Evolutionary conservation across 495 filamentous ascomycete species (phyloP).

Genomic region (Symbiotaphrina buchneri): DNA sequence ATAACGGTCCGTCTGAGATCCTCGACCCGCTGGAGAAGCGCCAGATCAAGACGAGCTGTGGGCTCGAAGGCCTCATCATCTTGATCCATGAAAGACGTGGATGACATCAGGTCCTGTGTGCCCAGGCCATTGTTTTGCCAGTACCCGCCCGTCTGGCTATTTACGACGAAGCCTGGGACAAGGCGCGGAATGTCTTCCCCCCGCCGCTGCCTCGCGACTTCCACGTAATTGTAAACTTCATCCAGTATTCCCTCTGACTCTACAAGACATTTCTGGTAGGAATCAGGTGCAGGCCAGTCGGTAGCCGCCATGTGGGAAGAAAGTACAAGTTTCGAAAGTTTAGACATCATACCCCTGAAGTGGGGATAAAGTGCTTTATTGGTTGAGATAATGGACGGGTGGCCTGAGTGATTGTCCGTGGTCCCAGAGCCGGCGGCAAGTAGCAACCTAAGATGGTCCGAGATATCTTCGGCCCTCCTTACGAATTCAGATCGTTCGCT

Average conservation of each 20-base stretch:
- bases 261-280: constrained; percentile 77
- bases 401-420: constrained; percentile 95
- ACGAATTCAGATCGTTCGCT: constrained; percentile 78
- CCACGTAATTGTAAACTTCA: constrained; percentile 86
- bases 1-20: constrained; percentile 62
- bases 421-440: constrained; percentile 87
- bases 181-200: constrained; percentile 78
- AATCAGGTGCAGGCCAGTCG: constrained; percentile 72
- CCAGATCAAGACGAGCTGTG: constrained; percentile 44
- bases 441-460: constrained; percentile 84
- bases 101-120: constrained; percentile 38
- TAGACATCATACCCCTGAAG: constrained; percentile 98
- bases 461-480: constrained; percentile 81
- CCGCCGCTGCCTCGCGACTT: constrained; percentile 77
- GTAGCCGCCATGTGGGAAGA: constrained; percentile 96
- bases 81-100: constrained; percentile 64
- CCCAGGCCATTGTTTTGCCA: constrained; percentile 84
- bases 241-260: constrained; percentile 90
- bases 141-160: constrained; percentile 58
- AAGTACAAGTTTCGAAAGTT: constrained; percentile 92
- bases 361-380: constrained; percentile 94
- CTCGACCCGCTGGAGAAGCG: constrained; percentile 62
- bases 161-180: constrained; percentile 74
- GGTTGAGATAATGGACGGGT: constrained; percentile 95
- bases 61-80: constrained; percentile 60